These are phyloP conservation scores for Apophysomyces ossiformis DNA, from an alignment of 371 early-diverging fungal genomes.

Conservation along the genomic window DNA sequence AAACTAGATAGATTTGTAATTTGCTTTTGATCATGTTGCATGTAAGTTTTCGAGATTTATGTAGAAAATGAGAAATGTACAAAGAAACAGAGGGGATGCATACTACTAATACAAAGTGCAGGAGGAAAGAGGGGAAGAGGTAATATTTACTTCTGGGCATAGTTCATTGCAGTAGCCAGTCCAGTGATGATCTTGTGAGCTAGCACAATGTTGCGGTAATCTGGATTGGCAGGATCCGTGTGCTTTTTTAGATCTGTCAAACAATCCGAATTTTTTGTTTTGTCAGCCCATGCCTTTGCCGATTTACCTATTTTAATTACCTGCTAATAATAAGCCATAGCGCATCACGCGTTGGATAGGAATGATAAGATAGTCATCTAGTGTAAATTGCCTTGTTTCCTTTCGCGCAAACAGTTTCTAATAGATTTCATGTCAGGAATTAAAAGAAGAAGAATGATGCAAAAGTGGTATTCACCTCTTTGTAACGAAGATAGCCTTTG, in stretches of 20 bases:
- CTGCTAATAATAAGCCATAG: conserved; percentile 40
- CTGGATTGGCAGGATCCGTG: conserved; percentile 38
- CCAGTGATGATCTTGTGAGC: conserved; percentile 38
- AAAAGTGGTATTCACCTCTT: conserved; percentile 12
- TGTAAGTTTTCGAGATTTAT: neutral
- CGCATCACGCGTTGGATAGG: conserved; percentile 49
- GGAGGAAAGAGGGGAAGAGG: conserved; percentile 39
- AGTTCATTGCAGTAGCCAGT: conserved; percentile 48
- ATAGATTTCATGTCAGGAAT: neutral
- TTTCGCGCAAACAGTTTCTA: conserved; percentile 31
- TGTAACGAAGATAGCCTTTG: conserved; percentile 32
- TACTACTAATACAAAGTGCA: neutral
- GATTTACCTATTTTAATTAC: conserved; percentile 20
- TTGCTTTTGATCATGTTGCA: too few species aligned
- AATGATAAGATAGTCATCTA: conserved; percentile 44
- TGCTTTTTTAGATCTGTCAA: conserved; percentile 48
- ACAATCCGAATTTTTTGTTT: neutral
- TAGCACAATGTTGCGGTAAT: conserved; percentile 37
- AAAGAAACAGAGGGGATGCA: conserved; percentile 1
- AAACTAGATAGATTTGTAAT: too few species aligned
- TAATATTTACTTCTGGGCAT: conserved; percentile 48
- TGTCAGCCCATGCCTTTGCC: neutral
- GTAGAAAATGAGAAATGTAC: conserved; percentile 13
- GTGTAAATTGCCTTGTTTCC: conserved; percentile 43
- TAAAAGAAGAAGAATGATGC: too few species aligned